Conservation (phyloP, 2,329 filamentous ascomycete genomes). For the Curvularia lunata region DNA sequence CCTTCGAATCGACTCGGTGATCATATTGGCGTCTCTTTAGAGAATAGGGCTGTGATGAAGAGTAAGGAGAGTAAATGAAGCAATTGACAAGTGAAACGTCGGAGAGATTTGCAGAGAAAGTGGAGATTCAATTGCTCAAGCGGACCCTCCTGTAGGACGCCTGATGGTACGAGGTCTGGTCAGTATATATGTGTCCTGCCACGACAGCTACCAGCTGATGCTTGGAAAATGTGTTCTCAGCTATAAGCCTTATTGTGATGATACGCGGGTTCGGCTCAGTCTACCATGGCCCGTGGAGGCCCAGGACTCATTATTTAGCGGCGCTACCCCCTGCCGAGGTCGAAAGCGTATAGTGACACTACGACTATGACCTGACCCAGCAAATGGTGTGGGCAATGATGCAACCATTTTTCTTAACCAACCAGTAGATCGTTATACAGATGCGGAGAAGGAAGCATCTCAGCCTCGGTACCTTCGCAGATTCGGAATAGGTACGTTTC, state of each 20-base stretch:
- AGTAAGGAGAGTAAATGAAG: not conserved
- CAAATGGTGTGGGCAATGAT: not conserved
- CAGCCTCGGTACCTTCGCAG: not conserved
- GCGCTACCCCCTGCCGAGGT: not conserved
- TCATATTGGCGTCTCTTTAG: constrained; percentile 27
- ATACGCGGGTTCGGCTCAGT: not conserved
- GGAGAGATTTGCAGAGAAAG: not conserved
- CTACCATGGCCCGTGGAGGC: not conserved
- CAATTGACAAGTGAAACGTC: not conserved
- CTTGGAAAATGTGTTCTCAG: not conserved
- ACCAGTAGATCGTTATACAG: not conserved
- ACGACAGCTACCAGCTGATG: not conserved
- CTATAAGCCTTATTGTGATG: not conserved
- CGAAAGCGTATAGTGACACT: not conserved
- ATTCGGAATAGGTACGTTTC: not conserved
- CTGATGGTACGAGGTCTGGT: not conserved
- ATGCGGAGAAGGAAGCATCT: not conserved
- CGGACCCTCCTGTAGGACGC: not conserved
- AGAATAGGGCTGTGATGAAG: not conserved
- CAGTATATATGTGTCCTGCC: not conserved
- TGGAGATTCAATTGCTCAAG: not conserved
- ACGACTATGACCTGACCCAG: not conserved
- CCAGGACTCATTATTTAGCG: not conserved
- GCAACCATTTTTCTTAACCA: not conserved
- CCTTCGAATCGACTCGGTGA: constrained; percentile 44